Evolutionary conservation across 805 yeast genomes (phyloP).

Genomic region (Kuraishia ogatae): DNA sequence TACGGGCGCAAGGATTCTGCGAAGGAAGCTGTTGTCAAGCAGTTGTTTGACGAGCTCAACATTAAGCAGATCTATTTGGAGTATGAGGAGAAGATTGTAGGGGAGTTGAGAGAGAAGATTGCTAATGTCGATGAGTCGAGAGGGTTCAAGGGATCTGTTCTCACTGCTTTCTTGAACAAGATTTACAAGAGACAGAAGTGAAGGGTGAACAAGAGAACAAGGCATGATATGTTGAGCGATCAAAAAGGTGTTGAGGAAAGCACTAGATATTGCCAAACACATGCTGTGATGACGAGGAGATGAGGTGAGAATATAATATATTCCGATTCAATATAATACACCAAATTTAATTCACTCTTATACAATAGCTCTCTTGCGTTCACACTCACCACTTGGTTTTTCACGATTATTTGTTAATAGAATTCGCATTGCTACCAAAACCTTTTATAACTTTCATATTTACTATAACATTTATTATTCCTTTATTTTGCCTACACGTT

Average conservation of each 20-base stretch:
- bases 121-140: conserved; percentile 75
- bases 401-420: too few relatives aligned
- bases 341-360: too few relatives aligned
- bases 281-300: too few relatives aligned
- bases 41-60: conserved; percentile 64
- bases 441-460: background rate
- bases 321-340: too few relatives aligned
- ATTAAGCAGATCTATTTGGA: conserved; percentile 63
- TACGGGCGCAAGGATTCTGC: conserved; percentile 76
- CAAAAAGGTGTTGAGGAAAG: too few relatives aligned
- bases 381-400: too few relatives aligned
- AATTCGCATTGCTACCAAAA: too few relatives aligned
- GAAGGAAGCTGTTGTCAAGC: conserved; percentile 63
- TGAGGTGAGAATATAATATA: too few relatives aligned
- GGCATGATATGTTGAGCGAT: too few relatives aligned
- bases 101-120: conserved; percentile 51
- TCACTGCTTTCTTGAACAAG: conserved; percentile 77
- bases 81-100: conserved; percentile 76
- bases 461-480: background rate
- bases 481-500: conserved; percentile 17
- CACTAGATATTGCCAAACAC: too few relatives aligned
- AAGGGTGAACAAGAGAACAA: background rate
- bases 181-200: conserved; percentile 90
- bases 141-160: conserved; percentile 88
- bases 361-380: too few relatives aligned